Conservation (phyloP, 352 stramenopile genomes). For the Phytophthora citricola region DNA sequence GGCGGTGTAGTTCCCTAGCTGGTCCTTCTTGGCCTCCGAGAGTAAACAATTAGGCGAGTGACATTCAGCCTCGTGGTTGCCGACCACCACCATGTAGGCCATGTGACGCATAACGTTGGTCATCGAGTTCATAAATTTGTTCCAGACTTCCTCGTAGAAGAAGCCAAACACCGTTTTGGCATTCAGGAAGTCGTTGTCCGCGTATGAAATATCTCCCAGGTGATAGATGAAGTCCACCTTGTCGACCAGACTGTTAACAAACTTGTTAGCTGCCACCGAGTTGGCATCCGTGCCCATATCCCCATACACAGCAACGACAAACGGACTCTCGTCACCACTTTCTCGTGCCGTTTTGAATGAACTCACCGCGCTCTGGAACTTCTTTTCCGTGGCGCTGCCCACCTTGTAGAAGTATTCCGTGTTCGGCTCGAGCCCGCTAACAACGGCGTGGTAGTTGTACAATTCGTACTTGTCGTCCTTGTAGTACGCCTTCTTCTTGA, state of each 20-base stretch:
- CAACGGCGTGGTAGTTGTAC: conserved; percentile 53
- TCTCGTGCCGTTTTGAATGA: too few species aligned
- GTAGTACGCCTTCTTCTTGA: conserved; percentile 49
- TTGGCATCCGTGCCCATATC: too few species aligned
- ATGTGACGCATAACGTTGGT: neutral
- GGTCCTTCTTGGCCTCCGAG: neutral
- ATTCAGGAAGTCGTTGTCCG: neutral
- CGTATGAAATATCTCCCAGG: neutral
- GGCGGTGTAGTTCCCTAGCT: neutral
- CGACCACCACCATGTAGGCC: neutral
- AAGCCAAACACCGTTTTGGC: neutral
- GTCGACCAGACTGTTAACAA: too few species aligned
- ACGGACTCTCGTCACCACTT: too few species aligned
- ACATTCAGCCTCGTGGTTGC: neutral
- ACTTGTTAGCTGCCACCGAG: too few species aligned
- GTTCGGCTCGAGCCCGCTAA: conserved; percentile 40
- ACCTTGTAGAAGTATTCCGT: conserved; percentile 50
- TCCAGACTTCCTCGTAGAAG: neutral
- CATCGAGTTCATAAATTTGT: neutral
- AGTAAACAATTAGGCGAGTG: neutral
- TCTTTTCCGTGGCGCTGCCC: conserved; percentile 5
- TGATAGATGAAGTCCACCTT: neutral
- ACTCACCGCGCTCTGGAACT: too few species aligned
- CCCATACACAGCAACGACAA: too few species aligned
- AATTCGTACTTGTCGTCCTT: conserved; percentile 49